These are phyloP conservation scores for Bryoglossum gracile DNA, from an alignment of 495 filamentous ascomycete species.

Conservation along the genomic window DNA sequence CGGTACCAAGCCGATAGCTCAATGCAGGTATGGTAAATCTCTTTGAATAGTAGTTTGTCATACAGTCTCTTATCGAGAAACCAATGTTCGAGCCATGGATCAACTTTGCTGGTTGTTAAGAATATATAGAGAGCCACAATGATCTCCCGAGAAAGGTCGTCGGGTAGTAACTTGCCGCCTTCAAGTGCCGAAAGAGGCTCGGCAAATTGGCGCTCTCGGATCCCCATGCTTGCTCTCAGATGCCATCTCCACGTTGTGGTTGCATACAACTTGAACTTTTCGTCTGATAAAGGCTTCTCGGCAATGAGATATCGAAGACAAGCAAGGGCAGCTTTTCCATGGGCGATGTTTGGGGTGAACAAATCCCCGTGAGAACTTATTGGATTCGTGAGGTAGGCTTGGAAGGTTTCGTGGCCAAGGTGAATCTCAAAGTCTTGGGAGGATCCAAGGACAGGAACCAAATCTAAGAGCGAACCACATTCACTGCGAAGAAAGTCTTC, in stretches of 20 bases:
- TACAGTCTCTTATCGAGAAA: neutral
- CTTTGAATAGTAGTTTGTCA: neutral
- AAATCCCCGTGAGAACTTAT: neutral
- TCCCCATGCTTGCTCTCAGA: neutral
- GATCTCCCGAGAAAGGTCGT: neutral
- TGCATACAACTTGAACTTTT: neutral
- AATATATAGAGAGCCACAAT: neutral
- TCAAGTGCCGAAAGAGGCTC: neutral
- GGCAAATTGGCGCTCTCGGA: neutral
- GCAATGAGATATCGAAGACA: neutral
- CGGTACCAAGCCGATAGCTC: conserved; percentile 2
- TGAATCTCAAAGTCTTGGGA: neutral
- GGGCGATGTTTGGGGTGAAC: neutral
- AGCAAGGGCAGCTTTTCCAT: conserved; percentile 2
- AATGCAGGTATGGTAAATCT: conserved; percentile 1
- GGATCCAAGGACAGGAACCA: neutral
- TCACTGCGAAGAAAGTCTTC: neutral
- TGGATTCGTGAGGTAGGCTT: conserved; percentile 2
- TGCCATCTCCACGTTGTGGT: neutral
- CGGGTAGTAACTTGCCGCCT: neutral
- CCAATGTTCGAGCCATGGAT: neutral
- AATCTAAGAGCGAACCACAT: neutral
- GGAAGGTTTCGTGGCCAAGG: conserved; percentile 10
- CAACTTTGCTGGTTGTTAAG: neutral
- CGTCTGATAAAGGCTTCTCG: neutral